Evolutionary conservation across 805 yeast genomes (phyloP).

Genomic region (Phaffomyces antillensis): DNA sequence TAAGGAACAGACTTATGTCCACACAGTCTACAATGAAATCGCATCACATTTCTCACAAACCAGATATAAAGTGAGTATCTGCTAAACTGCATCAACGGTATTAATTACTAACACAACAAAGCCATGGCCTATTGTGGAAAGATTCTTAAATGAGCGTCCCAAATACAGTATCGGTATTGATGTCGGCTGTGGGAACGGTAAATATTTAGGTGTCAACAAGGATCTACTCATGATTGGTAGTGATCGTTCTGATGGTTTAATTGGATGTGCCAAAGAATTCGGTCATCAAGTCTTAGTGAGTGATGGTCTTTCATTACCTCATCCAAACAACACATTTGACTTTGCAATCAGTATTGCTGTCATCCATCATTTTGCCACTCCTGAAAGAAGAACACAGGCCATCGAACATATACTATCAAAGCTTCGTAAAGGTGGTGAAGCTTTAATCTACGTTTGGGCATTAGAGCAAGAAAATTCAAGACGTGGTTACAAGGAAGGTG

Average conservation of each 20-base stretch:
- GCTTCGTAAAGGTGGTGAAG: slow-evolving; percentile 54
- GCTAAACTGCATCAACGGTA: not conserved
- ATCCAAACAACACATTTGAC: slow-evolving; percentile 40
- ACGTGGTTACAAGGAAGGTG: slow-evolving; percentile 86
- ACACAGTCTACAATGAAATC: slow-evolving; percentile 86
- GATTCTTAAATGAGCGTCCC: slow-evolving; percentile 44
- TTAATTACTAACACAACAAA: slow-evolving; percentile 9
- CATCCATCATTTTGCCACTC: slow-evolving; percentile 89
- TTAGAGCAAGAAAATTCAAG: slow-evolving; percentile 82
- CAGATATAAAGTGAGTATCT: slow-evolving; percentile 51
- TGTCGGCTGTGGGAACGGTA: slow-evolving; percentile 97
- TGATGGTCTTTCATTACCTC: slow-evolving; percentile 71
- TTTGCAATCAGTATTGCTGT: slow-evolving; percentile 96
- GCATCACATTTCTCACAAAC: slow-evolving; percentile 93
- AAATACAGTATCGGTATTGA: slow-evolving; percentile 74
- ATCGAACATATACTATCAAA: slow-evolving; percentile 59
- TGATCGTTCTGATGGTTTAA: slow-evolving; percentile 64
- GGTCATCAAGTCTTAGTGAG: slow-evolving; percentile 59
- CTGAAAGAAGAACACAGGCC: slow-evolving; percentile 70
- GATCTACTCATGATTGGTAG: slow-evolving; percentile 66
- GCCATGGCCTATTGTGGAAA: slow-evolving; percentile 95
- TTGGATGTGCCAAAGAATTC: slow-evolving; percentile 50
- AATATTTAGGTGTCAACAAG: slow-evolving; percentile 68
- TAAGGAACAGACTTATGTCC: slow-evolving; percentile 77
- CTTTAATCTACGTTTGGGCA: slow-evolving; percentile 93